Evolutionary conservation across 768 basidiomycete species (phyloP).

Genomic region (Solioccasus polychromus): DNA sequence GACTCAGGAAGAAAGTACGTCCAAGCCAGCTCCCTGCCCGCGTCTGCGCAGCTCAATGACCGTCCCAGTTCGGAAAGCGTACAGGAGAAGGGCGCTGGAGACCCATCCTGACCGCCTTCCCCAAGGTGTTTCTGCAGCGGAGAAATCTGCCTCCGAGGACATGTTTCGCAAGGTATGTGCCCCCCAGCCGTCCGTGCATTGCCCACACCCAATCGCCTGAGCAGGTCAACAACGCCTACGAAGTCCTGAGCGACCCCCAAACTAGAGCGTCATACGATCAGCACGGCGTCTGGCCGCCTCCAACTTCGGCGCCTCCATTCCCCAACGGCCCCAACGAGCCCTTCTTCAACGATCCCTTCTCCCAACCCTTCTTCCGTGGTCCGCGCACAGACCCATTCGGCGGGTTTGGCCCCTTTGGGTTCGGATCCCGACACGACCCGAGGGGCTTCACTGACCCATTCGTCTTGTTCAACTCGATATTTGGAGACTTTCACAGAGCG

Average conservation of each 20-base stretch:
- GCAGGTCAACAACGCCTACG: neutral
- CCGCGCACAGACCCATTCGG: conserved; percentile 25
- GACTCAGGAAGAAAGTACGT: conserved; percentile 61
- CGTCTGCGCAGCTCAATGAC: conserved; percentile 5
- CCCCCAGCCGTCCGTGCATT: neutral
- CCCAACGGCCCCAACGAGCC: conserved; percentile 14
- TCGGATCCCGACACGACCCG: conserved; percentile 12
- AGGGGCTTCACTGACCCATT: conserved; percentile 70
- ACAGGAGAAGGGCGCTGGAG: conserved; percentile 65
- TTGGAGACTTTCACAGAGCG: conserved; percentile 46
- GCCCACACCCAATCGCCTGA: neutral
- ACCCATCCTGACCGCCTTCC: conserved; percentile 77
- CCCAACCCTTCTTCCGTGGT: conserved; percentile 19
- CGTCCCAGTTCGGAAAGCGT: conserved; percentile 68
- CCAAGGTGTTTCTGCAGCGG: conserved; percentile 48
- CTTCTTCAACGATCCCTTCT: conserved; percentile 20
- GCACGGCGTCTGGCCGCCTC: conserved; percentile 76
- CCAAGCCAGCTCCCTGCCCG: neutral
- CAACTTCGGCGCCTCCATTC: conserved; percentile 24
- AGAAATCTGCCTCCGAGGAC: conserved; percentile 64
- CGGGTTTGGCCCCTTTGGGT: conserved; percentile 25
- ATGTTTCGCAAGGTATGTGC: conserved; percentile 41
- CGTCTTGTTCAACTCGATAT: conserved; percentile 68
- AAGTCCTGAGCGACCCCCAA: conserved; percentile 41
- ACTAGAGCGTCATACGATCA: conserved; percentile 66